phyloP scores from a whole-genome alignment of 768 basidiomycete species.

The Amanita thiersii region DNA sequence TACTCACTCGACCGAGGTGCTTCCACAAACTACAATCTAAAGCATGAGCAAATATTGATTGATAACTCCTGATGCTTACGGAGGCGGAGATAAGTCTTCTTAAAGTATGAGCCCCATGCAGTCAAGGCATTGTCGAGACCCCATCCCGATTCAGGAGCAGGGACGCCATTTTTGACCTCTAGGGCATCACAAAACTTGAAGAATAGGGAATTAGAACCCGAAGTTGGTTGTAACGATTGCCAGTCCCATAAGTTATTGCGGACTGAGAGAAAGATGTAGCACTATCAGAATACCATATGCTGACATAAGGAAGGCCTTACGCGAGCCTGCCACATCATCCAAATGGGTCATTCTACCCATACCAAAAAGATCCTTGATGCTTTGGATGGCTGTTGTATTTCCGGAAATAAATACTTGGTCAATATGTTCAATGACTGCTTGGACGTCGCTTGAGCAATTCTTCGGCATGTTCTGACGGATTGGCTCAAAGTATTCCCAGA shows the following conservation, averaged over 20 bases:
- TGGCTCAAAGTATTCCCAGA: constrained; percentile 70
- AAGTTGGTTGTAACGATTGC: constrained; percentile 50
- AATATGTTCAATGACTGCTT: constrained; percentile 53
- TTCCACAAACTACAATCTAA: constrained; percentile 41
- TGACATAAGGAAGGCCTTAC: constrained; percentile 27
- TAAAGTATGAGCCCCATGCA: constrained; percentile 58
- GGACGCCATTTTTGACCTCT: constrained; percentile 50
- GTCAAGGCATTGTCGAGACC: constrained; percentile 51
- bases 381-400: constrained; percentile 37
- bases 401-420: constrained; percentile 45
- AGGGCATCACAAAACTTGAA: constrained; percentile 61
- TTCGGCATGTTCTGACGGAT: constrained; percentile 57
- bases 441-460: constrained; percentile 70
- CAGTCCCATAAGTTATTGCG: constrained; percentile 59
- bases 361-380: constrained; percentile 52
- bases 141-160: constrained; percentile 46
- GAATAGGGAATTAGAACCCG: constrained; percentile 39
- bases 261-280: constrained; percentile 33
- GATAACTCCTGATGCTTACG: constrained; percentile 26
- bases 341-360: constrained; percentile 47
- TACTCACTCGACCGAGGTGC: constrained; percentile 39
- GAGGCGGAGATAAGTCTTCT: constrained; percentile 32
- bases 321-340: constrained; percentile 59
- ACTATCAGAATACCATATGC: constrained; percentile 29
- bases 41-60: not conserved